Conservation (phyloP, 345 rosid species). For the Orychophragmus violaceus region DNA sequence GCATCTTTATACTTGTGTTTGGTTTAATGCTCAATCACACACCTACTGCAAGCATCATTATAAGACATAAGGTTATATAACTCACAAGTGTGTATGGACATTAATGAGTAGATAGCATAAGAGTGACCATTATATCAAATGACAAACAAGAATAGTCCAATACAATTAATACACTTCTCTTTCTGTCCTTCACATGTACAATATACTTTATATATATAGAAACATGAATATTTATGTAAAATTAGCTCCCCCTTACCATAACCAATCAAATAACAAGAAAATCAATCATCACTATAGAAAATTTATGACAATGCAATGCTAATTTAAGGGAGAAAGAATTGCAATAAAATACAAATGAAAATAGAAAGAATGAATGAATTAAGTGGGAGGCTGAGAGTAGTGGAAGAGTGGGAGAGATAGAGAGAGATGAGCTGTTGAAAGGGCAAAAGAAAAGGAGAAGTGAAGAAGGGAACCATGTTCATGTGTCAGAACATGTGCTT, state of each 20-base stretch:
- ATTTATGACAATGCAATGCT: conserved; percentile 8
- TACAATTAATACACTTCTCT: conserved; percentile 19
- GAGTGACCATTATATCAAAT: conserved; percentile 19
- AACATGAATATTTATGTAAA: background rate
- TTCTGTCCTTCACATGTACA: conserved; percentile 28
- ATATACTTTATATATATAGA: conserved; percentile 1
- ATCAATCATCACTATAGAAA: conserved; percentile 9
- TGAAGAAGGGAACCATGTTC: conserved; percentile 33
- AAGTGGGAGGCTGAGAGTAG: conserved; percentile 34
- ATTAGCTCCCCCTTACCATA: background rate
- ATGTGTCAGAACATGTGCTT: conserved; percentile 38
- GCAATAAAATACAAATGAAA: conserved; percentile 10
- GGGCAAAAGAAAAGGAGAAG: conserved; percentile 24
- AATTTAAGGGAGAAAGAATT: background rate
- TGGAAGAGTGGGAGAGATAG: conserved; percentile 29
- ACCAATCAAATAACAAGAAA: conserved; percentile 12
- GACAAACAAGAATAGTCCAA: conserved; percentile 21
- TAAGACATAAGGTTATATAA: background rate
- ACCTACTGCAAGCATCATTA: background rate
- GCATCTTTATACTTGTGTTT: background rate
- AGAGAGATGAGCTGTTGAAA: conserved; percentile 33
- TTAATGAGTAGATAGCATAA: conserved; percentile 2
- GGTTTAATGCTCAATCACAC: background rate
- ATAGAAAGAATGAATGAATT: conserved; percentile 3
- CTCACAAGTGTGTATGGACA: background rate